A percentile compares a stretch with the other conserved stretches of the same genome.
phyloP scores from a whole-genome alignment of 768 basidiomycete species.

The Hemileccinum rubropunctum region DNA sequence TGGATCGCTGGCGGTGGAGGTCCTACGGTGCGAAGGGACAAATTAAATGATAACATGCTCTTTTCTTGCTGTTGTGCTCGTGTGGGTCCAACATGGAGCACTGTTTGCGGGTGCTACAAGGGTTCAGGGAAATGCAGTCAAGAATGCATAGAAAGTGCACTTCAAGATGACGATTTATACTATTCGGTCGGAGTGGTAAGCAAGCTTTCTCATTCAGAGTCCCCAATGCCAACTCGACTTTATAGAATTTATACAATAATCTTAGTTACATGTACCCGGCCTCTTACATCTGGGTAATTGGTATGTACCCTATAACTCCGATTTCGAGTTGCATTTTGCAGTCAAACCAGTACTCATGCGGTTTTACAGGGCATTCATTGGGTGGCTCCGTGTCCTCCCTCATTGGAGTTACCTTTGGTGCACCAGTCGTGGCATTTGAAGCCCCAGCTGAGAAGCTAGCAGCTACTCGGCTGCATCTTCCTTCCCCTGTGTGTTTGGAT shows the following conservation, averaged over 20 bases:
- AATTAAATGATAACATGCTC: conserved; percentile 91
- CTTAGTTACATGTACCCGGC: conserved; percentile 87
- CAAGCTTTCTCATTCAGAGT: not conserved
- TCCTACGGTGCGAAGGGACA: conserved; percentile 84
- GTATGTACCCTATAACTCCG: conserved; percentile 32
- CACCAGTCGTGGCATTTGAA: conserved; percentile 88
- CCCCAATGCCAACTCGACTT: not conserved
- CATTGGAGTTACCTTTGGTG: conserved; percentile 88
- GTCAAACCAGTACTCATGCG: not conserved
- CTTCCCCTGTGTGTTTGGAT: conserved; percentile 63
- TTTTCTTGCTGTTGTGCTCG: conserved; percentile 96
- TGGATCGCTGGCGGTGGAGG: conserved; percentile 71
- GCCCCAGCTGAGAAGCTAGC: conserved; percentile 73
- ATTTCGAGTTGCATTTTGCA: not conserved
- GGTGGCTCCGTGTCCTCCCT: conserved; percentile 86
- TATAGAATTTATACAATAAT: conserved; percentile 89
- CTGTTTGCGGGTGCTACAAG: conserved; percentile 87
- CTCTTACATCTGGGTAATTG: conserved; percentile 86
- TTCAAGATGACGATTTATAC: conserved; percentile 82
- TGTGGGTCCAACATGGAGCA: conserved; percentile 91
- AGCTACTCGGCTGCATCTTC: conserved; percentile 79
- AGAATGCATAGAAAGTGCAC: conserved; percentile 73
- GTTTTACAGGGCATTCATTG: conserved; percentile 59
- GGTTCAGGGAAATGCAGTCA: conserved; percentile 76
- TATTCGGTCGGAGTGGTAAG: conserved; percentile 83